phyloP scores from a whole-genome alignment of 179 eudicot genomes.

The Carnegiea gigantea region DNA sequence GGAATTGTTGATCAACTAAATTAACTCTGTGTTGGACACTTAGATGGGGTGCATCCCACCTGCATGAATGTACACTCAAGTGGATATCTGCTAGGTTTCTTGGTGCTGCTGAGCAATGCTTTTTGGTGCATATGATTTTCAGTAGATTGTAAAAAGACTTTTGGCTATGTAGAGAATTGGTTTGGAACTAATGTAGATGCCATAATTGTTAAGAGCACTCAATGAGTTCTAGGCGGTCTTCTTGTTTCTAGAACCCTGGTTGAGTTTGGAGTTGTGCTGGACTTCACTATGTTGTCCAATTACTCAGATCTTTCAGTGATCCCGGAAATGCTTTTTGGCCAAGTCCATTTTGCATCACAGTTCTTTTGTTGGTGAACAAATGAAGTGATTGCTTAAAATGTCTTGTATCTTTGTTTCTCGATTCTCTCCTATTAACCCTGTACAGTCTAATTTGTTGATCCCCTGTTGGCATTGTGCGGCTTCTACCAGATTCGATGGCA shows the following conservation, averaged over 20 bases:
- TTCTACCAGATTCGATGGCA: constrained; percentile 88
- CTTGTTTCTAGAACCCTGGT: background rate
- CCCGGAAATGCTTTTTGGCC: background rate
- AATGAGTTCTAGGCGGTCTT: background rate
- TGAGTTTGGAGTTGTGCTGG: background rate
- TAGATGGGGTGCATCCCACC: background rate
- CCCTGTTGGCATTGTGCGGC: constrained; percentile 24
- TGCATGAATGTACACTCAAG: background rate
- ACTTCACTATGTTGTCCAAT: too few species aligned
- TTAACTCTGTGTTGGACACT: too few species aligned
- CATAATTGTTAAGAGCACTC: background rate
- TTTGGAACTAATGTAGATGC: background rate
- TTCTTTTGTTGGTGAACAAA: background rate
- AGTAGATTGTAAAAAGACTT: background rate
- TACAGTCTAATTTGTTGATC: background rate
- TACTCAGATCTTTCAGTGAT: background rate
- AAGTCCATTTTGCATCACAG: background rate
- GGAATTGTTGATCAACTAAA: background rate
- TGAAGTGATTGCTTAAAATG: background rate
- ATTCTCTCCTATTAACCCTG: background rate
- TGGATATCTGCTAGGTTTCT: background rate
- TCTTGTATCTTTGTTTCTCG: background rate
- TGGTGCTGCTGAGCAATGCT: background rate
- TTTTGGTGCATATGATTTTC: background rate
- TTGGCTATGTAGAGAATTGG: background rate